Conservation (phyloP, 2,329 filamentous ascomycete genomes). For the Xylaria sp. region DNA sequence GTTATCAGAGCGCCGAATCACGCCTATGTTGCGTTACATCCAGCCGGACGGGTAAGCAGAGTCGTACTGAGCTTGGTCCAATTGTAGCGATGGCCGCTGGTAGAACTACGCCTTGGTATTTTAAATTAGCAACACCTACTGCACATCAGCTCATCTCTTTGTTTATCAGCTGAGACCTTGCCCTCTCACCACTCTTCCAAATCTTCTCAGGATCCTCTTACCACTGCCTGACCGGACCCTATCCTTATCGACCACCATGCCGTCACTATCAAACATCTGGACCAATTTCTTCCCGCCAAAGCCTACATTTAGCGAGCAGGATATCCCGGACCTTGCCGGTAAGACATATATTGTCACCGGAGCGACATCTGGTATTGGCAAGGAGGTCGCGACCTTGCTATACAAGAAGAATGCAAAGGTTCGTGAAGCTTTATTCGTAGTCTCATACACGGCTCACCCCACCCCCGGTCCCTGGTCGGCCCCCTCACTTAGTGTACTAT, state of each 20-base stretch:
- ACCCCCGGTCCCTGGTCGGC: neutral
- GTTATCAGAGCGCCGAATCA: neutral
- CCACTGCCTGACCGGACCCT: neutral
- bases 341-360: constrained; percentile 2
- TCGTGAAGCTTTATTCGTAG: neutral
- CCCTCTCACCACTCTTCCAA: constrained; percentile 1
- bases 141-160: neutral
- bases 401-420: constrained; percentile 10
- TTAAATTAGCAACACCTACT: neutral
- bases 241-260: neutral
- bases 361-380: constrained; percentile 8
- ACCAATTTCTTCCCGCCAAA: constrained; percentile 28
- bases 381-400: neutral
- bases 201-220: neutral
- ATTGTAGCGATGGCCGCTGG: neutral
- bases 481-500: neutral
- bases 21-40: neutral
- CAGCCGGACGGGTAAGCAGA: neutral
- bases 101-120: neutral
- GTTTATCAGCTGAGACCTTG: neutral
- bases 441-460: neutral
- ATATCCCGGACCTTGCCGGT: constrained; percentile 32
- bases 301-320: constrained; percentile 31
- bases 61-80: neutral
- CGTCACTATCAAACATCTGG: constrained; percentile 12